A percentile compares a stretch with the other conserved stretches of the same genome.
Evolutionary conservation across 352 stramenopile species (phyloP).

Genomic region (Globisporangium okanoganense): DNA sequence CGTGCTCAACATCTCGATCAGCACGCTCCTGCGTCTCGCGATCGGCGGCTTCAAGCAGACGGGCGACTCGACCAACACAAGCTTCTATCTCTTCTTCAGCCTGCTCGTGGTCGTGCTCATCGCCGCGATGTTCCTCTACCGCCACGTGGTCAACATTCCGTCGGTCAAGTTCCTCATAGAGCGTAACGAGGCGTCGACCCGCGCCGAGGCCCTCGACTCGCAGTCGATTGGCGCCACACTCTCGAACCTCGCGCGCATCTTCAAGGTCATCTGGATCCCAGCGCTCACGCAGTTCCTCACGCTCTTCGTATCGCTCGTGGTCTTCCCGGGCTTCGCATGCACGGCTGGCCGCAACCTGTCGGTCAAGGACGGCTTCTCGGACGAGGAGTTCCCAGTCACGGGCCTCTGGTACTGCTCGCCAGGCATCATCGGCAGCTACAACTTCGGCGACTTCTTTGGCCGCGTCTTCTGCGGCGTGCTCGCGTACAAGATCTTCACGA

Average conservation of each 20-base stretch:
- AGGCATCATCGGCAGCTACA: slow-evolving; percentile 61
- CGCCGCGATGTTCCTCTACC: slow-evolving; percentile 42
- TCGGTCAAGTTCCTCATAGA: slow-evolving; percentile 58
- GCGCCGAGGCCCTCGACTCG: slow-evolving; percentile 24
- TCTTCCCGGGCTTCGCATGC: slow-evolving; percentile 59
- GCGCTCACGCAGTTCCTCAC: slow-evolving; percentile 49
- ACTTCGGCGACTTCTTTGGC: slow-evolving; percentile 66
- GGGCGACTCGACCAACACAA: slow-evolving; percentile 26
- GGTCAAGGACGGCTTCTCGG: slow-evolving; percentile 18
- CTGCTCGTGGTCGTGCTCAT: slow-evolving; percentile 51
- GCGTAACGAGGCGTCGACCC: slow-evolving; percentile 32
- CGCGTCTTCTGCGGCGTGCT: slow-evolving; percentile 43
- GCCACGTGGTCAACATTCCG: slow-evolving; percentile 25
- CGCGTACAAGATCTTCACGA: slow-evolving; percentile 56
- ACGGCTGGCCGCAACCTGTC: slow-evolving; percentile 35
- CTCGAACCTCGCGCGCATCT: slow-evolving; percentile 40
- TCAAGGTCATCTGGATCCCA: slow-evolving; percentile 45
- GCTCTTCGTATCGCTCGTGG: slow-evolving; percentile 62
- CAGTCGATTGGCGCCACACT: slow-evolving; percentile 27
- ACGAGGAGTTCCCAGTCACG: slow-evolving; percentile 17
- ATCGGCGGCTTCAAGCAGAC: slow-evolving; percentile 44
- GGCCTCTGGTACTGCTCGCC: slow-evolving; percentile 47
- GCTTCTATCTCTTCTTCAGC: slow-evolving; percentile 68
- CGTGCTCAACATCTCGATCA: slow-evolving; percentile 52
- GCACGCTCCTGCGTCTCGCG: slow-evolving; percentile 46